Evolutionary conservation across 768 basidiomycete species (phyloP), one percentile per base, ranked within the genome.

Genomic region (Amanita rimosa): DNA sequence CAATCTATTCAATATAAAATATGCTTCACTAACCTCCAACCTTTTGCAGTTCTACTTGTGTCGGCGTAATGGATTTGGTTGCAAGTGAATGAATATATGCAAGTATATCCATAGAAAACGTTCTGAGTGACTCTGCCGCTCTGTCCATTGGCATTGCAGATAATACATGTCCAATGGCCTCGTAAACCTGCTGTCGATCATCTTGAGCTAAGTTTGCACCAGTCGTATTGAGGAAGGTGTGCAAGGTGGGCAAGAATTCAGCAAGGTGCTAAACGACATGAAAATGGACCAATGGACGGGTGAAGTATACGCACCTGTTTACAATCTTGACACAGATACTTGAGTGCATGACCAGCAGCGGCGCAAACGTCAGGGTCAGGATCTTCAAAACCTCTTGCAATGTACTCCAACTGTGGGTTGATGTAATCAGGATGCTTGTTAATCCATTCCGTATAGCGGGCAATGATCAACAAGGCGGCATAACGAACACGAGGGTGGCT

Each of bases 391-490:
- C 96, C 95, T 19, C 82, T 72, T 7, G 93, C 92, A 44, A 98
- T 85, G 62, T 95, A 98, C 58, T 86, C 83, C 17, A 99, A 70
- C 61, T 92, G 88, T 63, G 78, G 78, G 27, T 75, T 72, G 55
- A 99, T 85, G 59, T 96, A 92, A 29, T 80, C 71, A 1, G 95
- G 87, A 62, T 98, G 94, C 54, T 72, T 71, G 60, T 85, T 86
- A 58, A 93, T 87, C 96, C 96, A 99, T 64, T 95, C 88, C 16
- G 93, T 93, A 64, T 99, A 99, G 14, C 96, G 81, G 3, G 91
- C 86, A 52, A 98, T 84, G 57, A 99, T 93, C 49, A 99, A 77
- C 39, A 95, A 75, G 13, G 96, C 89, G 40, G 95, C 94, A 61
- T 98, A 99, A 50, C 88, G 92, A 53, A 99, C 87, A 44, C 81